Evolutionary conservation across 1,284 basidiomycete species (phyloP), one percentile per base, ranked within the genome.

Genomic region (Apiotrichum domesticum): DNA sequence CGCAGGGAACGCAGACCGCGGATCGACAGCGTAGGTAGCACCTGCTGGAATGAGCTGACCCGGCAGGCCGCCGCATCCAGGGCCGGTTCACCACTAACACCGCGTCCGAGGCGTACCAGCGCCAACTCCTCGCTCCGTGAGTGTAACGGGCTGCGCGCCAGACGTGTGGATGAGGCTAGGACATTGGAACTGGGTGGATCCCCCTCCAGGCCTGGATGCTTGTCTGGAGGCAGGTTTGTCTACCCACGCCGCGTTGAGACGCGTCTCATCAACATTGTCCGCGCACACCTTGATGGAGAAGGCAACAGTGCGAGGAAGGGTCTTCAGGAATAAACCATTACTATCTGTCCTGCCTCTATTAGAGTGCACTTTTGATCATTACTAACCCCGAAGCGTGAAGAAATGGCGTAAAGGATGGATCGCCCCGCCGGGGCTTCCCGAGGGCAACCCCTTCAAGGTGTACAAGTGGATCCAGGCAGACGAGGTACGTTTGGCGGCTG

Each of bases 351-450:
- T 21, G 21, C 21, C 21, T 21, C 47, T n/a, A 44, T 29, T 7
- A 14, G 8, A 32, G 44, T 45, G 29, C 45, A 34, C 32, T 29
- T 8, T 6, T 8, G 10, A 6, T 33, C 33, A 21, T 35, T 35
- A 50, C 58, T 56, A 34, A 51, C 51, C 9, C 14, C 32, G 1
- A 50, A 70, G 68, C 1, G 69, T 67, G 9, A 66, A 69, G 55
- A 67, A 64, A 48, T 71, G 67, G 67, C 64, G 65, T 32, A 63
- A 62, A 44, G 65, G 65, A 61, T 71, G 69, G 69, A 57, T 63
- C 5, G 50, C 64, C 5, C 69, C 69, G 9, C 57, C 58, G n/a
- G 66, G 67, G 4, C 50, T 69, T 11, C 65, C 66, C 34, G 65
- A 68, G 11, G 69, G 66, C 21, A 67, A 63, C 59, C 66, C 63